These are phyloP conservation scores for Heracleum sosnowskyi DNA, from an alignment of 129 eudicot genomes.

Conservation along the genomic window DNA sequence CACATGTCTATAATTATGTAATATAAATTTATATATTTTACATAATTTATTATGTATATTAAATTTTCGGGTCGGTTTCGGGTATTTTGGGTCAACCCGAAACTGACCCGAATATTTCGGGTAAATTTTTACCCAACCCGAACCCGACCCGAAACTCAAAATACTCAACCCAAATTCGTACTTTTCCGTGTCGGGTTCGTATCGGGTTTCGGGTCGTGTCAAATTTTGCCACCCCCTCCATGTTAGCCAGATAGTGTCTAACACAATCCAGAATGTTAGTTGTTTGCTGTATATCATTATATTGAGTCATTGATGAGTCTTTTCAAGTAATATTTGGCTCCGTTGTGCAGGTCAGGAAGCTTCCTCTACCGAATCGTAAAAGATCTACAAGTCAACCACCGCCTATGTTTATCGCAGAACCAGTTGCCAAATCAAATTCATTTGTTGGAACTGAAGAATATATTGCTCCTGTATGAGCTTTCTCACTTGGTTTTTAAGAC, in stretches of 20 bases:
- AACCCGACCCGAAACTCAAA: no score
- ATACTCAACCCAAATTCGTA: no score
- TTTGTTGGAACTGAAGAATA: slow-evolving; percentile 98
- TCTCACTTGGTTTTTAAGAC: background rate
- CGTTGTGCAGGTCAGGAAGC: slow-evolving; percentile 61
- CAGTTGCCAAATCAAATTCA: slow-evolving; percentile 79
- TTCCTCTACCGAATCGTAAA: slow-evolving; percentile 51
- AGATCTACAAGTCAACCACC: slow-evolving; percentile 70
- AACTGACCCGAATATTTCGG: no score
- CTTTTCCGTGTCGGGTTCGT: no score
- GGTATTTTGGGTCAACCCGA: no score
- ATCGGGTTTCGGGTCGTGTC: no score
- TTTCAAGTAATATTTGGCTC: background rate
- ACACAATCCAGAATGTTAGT: background rate
- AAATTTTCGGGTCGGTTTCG: no score
- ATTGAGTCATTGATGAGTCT: background rate
- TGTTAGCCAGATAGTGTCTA: background rate
- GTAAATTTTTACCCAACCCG: no score
- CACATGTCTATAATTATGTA: no score
- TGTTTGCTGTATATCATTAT: background rate
- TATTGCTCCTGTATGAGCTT: slow-evolving; percentile 80
- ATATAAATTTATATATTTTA: no score
- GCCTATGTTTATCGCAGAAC: slow-evolving; percentile 78
- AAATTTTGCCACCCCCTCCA: no score
- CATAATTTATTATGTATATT: no score